Base-by-base conservation (phyloP, 202 grass and related monocot species). In the Cymbopogon flexuosus region DNA sequence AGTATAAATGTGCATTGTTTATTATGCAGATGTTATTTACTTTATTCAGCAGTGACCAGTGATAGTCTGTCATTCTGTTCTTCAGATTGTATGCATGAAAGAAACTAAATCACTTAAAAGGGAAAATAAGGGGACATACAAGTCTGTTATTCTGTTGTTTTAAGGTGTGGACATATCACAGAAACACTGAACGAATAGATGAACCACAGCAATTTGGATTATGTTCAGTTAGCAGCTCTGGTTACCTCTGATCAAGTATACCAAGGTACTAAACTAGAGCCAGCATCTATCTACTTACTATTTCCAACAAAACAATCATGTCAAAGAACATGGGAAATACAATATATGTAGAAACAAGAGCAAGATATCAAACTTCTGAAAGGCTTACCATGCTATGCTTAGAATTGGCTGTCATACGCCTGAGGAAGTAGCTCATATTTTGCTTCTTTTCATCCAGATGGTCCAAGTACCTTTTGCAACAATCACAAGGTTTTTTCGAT, bases 381-480 rank as follows among this genome's bases (percentile, higher is more conserved):
- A 47, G 14, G 63, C 24, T 46, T 76, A 87, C 80, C 70, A 80
- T 80, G 75, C 31, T 42, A 18, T 66, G 52, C 31, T 40, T 66
- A 57, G 12, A 87, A 77, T 61, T 62, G 1, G 33, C 41, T 51
- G 8, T 16, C 88, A 90, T 80, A 14, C 5, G 36, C 22, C 57
- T 70, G 42, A 56, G 19, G 41, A 86, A 89, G 43, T 21, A 78
- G 7, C 8, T 60, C 45, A 73, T 70, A 4, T 61, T 75, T 45
- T 61, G 52, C 29, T 79, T 86, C 14, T 66, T 86, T 3, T 14
- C 75, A 56, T 79, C 64, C 62, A 80, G 24, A 66, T 87, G 84
- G 23, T 86, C 46, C 35, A 33, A 42, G 13, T 90, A 87, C 14
- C 41, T 68, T 49, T 36, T 68, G 67, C 67, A 82, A 45, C 21